Percentiles rank a stretch among this genome's conserved stretches.
These are phyloP conservation scores for Cutaneotrichosporon mucoides DNA, from an alignment of 1,284 basidiomycete genomes.

Conservation along the genomic window DNA sequence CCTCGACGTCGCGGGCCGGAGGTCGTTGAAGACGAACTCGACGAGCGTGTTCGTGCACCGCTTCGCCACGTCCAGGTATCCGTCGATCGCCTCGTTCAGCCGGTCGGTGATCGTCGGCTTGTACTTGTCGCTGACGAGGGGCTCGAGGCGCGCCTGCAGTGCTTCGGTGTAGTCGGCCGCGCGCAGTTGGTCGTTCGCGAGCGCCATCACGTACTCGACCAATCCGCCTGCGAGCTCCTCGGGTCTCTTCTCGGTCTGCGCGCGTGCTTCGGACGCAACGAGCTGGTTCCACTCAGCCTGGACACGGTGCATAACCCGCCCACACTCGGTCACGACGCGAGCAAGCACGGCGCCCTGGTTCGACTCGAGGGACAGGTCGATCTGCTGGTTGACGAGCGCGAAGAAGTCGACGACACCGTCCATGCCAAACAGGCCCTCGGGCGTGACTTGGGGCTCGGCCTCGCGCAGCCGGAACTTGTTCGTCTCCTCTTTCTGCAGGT, in stretches of 20 bases:
- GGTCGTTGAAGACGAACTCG: slow-evolving; percentile 90
- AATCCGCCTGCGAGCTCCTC: slow-evolving; percentile 84
- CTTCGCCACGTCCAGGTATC: slow-evolving; percentile 96
- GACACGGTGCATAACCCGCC: slow-evolving; percentile 83
- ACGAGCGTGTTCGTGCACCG: slow-evolving; percentile 92
- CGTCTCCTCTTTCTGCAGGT: slow-evolving; percentile 88
- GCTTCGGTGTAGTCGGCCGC: slow-evolving; percentile 90
- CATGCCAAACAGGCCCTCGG: slow-evolving; percentile 84
- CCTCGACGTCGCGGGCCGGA: slow-evolving; percentile 80
- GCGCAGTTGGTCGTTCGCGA: slow-evolving; percentile 98
- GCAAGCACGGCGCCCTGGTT: slow-evolving; percentile 91
- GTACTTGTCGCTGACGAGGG: slow-evolving; percentile 91
- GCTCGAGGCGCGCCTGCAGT: slow-evolving; percentile 77
- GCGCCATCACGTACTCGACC: slow-evolving; percentile 92
- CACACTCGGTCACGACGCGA: slow-evolving; percentile 81
- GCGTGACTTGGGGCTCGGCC: slow-evolving; percentile 81
- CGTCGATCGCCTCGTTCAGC: slow-evolving; percentile 94
- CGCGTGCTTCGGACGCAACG: slow-evolving; percentile 80
- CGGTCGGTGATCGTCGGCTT: slow-evolving; percentile 73
- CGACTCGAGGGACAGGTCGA: slow-evolving; percentile 91
- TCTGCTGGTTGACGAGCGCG: slow-evolving; percentile 97
- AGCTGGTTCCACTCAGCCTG: slow-evolving; percentile 85
- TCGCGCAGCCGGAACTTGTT: slow-evolving; percentile 76
- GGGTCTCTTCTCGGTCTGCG: slow-evolving; percentile 72
- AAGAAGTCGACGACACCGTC: slow-evolving; percentile 93